A percentile compares a stretch with the other conserved stretches of the same genome.
These are phyloP conservation scores for Solanum appendiculatum DNA, from an alignment of 257 asterid genomes.

Conservation along the genomic window DNA sequence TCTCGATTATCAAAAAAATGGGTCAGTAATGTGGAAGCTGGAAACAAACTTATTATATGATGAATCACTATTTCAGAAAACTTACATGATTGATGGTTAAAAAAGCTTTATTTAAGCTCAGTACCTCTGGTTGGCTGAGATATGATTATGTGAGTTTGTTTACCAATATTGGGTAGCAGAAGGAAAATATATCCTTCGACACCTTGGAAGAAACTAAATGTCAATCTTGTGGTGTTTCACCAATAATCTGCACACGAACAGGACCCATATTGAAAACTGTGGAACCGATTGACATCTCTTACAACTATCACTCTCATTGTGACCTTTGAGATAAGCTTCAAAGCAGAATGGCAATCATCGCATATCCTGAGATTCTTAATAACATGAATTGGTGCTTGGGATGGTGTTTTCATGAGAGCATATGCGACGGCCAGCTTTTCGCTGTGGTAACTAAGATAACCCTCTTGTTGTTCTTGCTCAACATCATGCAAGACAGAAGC, in stretches of 20 bases:
- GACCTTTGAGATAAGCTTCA: slow-evolving; percentile 47
- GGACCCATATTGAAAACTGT: slow-evolving; percentile 43
- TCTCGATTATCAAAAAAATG: not conserved
- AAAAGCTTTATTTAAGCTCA: not conserved
- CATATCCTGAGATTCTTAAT: slow-evolving; percentile 77
- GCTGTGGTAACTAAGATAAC: slow-evolving; percentile 57
- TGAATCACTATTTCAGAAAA: not conserved
- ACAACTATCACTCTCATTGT: slow-evolving; percentile 50
- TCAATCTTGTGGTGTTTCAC: slow-evolving; percentile 18
- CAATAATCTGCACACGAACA: slow-evolving; percentile 85
- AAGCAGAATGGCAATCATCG: slow-evolving; percentile 82
- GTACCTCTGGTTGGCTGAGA: not conserved
- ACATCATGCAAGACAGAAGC: slow-evolving; percentile 62
- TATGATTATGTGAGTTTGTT: not conserved
- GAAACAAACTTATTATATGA: not conserved
- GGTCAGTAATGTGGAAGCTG: not conserved
- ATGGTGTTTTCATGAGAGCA: slow-evolving; percentile 70
- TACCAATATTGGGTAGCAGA: not conserved
- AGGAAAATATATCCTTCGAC: not conserved
- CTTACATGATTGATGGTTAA: not conserved
- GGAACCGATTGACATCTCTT: slow-evolving; percentile 70
- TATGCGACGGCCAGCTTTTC: slow-evolving; percentile 86
- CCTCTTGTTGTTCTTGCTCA: slow-evolving; percentile 75
- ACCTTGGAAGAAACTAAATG: not conserved
- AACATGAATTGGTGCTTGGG: slow-evolving; percentile 52